Evolutionary conservation across 225 moss, liverwort and hornwort genomes (phyloP), one percentile per base, ranked within the genome.

Genomic region (Physcomitrium patens): DNA sequence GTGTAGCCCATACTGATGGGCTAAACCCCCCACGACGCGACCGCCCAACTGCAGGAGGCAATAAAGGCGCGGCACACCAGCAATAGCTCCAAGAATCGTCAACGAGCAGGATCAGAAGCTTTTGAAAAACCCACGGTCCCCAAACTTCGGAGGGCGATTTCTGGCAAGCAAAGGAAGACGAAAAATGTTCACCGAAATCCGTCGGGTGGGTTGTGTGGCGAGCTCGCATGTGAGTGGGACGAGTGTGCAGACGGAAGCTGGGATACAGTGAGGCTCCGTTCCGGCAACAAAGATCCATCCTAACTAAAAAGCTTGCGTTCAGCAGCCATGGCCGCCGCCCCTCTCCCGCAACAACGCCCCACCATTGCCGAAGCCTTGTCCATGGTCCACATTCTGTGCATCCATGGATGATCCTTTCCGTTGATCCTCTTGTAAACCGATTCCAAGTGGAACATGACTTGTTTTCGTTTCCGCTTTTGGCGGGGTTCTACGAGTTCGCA

Each of bases 71-170:
- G 10, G 20, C 42, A 49, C 13, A 5, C 24, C 13, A 20, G 42
- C 19, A 23, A n/a, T 28, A 37, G 44, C 66, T 7, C 52, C 28
- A 61, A 18, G 17, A 17, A 49, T 82, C 22, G 49, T 69, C 42
- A 68, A 67, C 56, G 3, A 18, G 5, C 8, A 12, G 50, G 16
- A 58, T 45, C 22, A 27, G 49, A 63, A 24, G 24, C 24, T 24
- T 24, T 37, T 37, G 3, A 10, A 77, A 72, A 57, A 19, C 63
- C 26, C 47, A 63, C 22, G 47, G 55, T 44, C 58, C 78, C 44
- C 52, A 46, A 78, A 82, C 31, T 54, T 0, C 69, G 77, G 74
- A 82, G 69, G 74, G 69, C 74, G 64, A 78, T 82, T 78, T 69
- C 50, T 19, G 51, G 62, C 67, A 54, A 75, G 80, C 80, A 24